Percentiles rank a stretch among this genome's conserved stretches.
phyloP scores from a whole-genome alignment of 2,329 filamentous ascomycete species.

The Fusarium subtropicale region DNA sequence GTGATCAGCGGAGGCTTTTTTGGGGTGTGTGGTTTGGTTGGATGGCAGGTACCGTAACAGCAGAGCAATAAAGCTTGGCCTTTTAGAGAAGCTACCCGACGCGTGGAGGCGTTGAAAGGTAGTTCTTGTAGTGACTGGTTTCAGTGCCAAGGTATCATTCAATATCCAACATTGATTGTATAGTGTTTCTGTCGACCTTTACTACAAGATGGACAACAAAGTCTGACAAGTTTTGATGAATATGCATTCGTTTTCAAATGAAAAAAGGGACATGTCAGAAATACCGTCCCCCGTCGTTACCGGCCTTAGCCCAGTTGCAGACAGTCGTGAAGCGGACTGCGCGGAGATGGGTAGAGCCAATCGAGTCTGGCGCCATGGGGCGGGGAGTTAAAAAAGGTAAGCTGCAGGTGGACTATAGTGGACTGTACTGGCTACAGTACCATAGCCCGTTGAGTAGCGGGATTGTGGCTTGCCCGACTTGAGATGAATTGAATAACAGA shows the following conservation, averaged over 20 bases:
- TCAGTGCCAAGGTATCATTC: not conserved
- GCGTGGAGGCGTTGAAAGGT: constrained; percentile 13
- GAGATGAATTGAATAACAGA: not conserved
- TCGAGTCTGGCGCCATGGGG: constrained; percentile 7
- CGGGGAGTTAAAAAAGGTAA: constrained; percentile 5
- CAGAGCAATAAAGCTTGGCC: constrained; percentile 35
- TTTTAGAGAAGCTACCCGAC: constrained; percentile 16
- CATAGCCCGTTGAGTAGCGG: constrained; percentile 1
- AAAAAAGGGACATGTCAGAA: constrained; percentile 5
- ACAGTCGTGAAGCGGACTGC: not conserved
- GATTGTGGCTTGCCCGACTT: not conserved
- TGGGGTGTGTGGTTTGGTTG: constrained; percentile 21
- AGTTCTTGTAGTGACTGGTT: not conserved
- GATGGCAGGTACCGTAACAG: constrained; percentile 9
- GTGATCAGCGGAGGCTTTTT: constrained; percentile 35
- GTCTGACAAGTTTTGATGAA: not conserved
- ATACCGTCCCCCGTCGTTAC: constrained; percentile 3
- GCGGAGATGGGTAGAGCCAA: constrained; percentile 4
- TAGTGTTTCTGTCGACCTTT: not conserved
- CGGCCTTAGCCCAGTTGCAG: not conserved
- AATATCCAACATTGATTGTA: not conserved
- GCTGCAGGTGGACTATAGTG: not conserved
- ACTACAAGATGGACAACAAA: not conserved
- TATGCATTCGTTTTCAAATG: constrained; percentile 1
- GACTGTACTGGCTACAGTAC: not conserved